Evolutionary conservation across 306 rosid species (phyloP).

Genomic region (Prunus mira): DNA sequence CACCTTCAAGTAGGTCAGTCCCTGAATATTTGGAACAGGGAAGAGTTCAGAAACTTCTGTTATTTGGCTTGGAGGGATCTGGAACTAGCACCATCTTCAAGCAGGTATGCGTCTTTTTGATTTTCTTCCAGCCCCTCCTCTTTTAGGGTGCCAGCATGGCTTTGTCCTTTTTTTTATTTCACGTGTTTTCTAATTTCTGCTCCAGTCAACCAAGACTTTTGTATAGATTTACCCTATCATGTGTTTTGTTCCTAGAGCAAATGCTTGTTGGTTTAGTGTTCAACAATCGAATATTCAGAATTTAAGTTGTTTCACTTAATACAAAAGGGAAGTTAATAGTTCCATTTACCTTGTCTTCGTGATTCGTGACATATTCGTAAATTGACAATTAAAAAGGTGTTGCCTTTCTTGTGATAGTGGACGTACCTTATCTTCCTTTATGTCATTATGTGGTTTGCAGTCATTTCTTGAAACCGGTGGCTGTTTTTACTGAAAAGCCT

Average conservation of each 20-base stretch:
- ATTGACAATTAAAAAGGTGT: not conserved
- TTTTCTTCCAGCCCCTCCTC: not conserved
- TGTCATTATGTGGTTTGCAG: not conserved
- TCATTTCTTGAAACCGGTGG: not conserved
- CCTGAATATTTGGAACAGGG: conserved; percentile 75
- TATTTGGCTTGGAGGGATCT: conserved; percentile 86
- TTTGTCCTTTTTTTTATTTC: not conserved
- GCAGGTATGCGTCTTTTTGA: conserved; percentile 43
- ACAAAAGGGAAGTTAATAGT: not conserved
- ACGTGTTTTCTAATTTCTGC: not conserved
- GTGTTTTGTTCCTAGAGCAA: not conserved
- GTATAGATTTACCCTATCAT: not conserved
- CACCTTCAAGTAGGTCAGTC: conserved; percentile 59
- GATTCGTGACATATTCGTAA: not conserved
- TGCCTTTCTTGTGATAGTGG: not conserved
- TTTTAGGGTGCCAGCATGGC: not conserved
- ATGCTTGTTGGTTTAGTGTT: not conserved
- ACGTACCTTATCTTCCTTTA: not conserved
- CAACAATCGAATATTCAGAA: not conserved
- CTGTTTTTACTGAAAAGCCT: not conserved
- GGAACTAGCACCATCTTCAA: conserved; percentile 89
- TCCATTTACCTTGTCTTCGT: not conserved
- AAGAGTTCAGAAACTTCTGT: conserved; percentile 73
- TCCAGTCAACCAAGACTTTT: not conserved
- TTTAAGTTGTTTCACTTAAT: not conserved